A percentile compares a stretch with the other conserved stretches of the same genome.
Conservation (phyloP, 2,329 filamentous ascomycete species). For the Fusarium sambucinum region DNA sequence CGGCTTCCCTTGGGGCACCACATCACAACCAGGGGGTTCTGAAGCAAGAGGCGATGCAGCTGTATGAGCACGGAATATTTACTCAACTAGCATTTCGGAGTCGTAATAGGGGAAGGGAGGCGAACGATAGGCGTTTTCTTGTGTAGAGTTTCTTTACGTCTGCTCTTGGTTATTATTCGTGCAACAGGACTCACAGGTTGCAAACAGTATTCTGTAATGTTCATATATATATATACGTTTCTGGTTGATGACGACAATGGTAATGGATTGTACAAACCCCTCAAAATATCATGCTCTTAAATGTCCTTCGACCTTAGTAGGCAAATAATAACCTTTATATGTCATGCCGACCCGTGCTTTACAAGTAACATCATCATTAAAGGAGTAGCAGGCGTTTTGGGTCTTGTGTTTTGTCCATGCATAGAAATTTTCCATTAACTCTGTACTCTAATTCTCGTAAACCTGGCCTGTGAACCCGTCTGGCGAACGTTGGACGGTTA, state of each 20-base stretch:
- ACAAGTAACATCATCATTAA: not conserved
- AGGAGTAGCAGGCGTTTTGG: not conserved
- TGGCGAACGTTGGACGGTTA: conserved; percentile 38
- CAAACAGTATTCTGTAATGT: conserved; percentile 2
- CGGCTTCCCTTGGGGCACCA: conserved; percentile 21
- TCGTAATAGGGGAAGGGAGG: conserved; percentile 34
- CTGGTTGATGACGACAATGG: conserved; percentile 1
- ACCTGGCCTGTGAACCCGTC: conserved; percentile 15
- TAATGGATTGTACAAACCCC: not conserved
- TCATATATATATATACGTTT: conserved; percentile 26
- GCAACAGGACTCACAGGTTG: conserved; percentile 10
- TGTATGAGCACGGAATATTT: conserved; percentile 50
- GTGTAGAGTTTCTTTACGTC: conserved; percentile 26
- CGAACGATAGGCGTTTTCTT: conserved; percentile 40
- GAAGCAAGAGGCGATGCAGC: conserved; percentile 46
- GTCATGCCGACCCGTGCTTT: not conserved
- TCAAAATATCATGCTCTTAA: not conserved
- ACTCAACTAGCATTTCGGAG: conserved; percentile 22
- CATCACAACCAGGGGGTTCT: conserved; percentile 40
- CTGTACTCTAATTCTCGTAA: conserved; percentile 27
- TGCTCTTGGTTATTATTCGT: conserved; percentile 22
- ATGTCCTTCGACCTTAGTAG: not conserved
- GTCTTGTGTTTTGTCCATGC: conserved; percentile 4
- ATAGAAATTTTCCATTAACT: conserved; percentile 20
- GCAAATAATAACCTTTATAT: not conserved